Evolutionary conservation across 306 rosid species (phyloP), one percentile per base, ranked within the genome.

Genomic region (Dryas alaskensis): DNA sequence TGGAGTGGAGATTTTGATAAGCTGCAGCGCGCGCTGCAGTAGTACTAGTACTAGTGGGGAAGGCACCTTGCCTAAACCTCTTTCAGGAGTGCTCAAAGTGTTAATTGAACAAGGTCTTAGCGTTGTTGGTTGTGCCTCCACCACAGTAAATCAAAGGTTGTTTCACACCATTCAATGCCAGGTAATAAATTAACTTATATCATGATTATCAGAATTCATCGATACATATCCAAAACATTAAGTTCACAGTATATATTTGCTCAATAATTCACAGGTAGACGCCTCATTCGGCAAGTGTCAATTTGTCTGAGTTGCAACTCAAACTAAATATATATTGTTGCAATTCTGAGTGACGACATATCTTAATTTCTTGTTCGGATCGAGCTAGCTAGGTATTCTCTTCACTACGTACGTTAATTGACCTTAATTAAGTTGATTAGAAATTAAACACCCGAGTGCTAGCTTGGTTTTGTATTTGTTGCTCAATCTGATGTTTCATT

Each of bases 101-200:
- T 65, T 85, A 67, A 61, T 70, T 57, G 40, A 73, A 17, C 73
- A 85, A 78, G 78, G 66, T 12, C 74, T 82, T 8, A n/a, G 37
- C 10, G 60, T 85, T 39, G 75, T 49, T 12, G 69, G 13, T 39
- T 82, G 74, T 62, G 4, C 74, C 49, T 77, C 83, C 19, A 76
- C 75, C 50, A 82, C 65, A 74, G 75, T 59, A 46, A 82, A 82
- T 45, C 83, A 54, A 54, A 80, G 63, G 43, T 31, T 74, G n/a
- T 50, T 80, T 69, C 82, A 85, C 74, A 65, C 73, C 10, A 70
- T 85, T 67, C 79, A 77, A 10, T 61, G 78, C 7, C 73, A 80
- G 89, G 89, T 85, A 63, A 25, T 11, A 5, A 39, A 17, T 16
- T 37, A 47, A 25, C 16, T 25, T 50, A 8, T 42, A 42, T 22